These are phyloP conservation scores for Juglanconis juglandina DNA, from an alignment of 2,329 filamentous ascomycete genomes.

Conservation along the genomic window DNA sequence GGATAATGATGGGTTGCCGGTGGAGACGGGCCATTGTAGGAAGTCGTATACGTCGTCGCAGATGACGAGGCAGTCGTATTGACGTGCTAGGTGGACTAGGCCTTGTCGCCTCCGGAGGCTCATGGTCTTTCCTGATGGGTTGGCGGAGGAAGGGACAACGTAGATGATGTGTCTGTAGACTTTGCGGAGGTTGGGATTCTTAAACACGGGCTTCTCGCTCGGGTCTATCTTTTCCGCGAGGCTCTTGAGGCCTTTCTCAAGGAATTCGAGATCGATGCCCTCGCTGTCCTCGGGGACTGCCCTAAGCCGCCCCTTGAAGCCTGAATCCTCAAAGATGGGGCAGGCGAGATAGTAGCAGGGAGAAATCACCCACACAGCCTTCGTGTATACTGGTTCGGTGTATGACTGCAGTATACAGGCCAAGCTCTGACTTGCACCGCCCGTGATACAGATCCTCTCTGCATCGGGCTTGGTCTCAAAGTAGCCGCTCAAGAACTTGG, in stretches of 20 bases:
- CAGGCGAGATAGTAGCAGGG: constrained; percentile 84
- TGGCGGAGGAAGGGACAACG: constrained; percentile 81
- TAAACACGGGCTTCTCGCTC: constrained; percentile 31
- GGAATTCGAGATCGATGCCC: constrained; percentile 66
- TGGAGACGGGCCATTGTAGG: constrained; percentile 66
- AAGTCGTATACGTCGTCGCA: constrained; percentile 94
- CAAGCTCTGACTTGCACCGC: constrained; percentile 80
- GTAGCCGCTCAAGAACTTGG: constrained; percentile 65
- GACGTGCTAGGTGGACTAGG: constrained; percentile 73
- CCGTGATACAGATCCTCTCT: constrained; percentile 73
- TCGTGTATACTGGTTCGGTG: constrained; percentile 73
- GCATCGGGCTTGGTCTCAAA: constrained; percentile 47
- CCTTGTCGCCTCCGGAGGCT: constrained; percentile 61
- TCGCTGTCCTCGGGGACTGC: constrained; percentile 74
- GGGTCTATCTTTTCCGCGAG: constrained; percentile 22
- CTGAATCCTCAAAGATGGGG: constrained; percentile 78
- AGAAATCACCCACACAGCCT: constrained; percentile 73
- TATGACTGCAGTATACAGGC: constrained; percentile 75
- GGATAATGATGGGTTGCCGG: not conserved
- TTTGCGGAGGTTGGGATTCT: constrained; percentile 60
- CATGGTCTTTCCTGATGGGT: constrained; percentile 84
- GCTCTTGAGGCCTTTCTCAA: constrained; percentile 48
- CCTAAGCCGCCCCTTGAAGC: constrained; percentile 64
- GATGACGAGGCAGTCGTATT: constrained; percentile 77
- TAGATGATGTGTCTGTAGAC: constrained; percentile 88